Conservation (phyloP, 805 yeast genomes). For the Grigorovia jiainica region DNA sequence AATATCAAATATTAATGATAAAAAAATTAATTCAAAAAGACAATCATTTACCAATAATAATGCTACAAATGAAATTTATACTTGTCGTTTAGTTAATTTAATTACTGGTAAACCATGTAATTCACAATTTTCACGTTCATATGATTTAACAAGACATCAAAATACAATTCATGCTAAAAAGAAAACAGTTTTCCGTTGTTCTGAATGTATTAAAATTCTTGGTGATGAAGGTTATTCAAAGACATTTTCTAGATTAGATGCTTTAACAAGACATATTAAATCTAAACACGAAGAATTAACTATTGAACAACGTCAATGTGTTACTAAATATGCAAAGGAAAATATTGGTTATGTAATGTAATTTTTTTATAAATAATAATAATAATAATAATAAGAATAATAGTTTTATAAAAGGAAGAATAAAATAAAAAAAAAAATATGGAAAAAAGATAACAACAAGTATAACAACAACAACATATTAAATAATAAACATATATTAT, state of each 20-base stretch:
- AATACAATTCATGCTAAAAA: slow-evolving; percentile 90
- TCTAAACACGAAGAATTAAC: slow-evolving; percentile 63
- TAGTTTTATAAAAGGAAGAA: neutral
- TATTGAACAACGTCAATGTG: slow-evolving; percentile 54
- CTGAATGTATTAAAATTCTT: slow-evolving; percentile 52
- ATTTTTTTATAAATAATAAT: neutral
- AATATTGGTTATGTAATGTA: slow-evolving; percentile 49
- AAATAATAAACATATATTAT: too few relatives aligned
- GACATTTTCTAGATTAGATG: slow-evolving; percentile 90
- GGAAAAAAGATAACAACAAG: too few relatives aligned
- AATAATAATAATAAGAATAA: neutral
- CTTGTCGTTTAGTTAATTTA: slow-evolving; percentile 16
- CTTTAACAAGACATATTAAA: slow-evolving; percentile 85
- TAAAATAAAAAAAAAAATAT: neutral
- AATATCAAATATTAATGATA: neutral
- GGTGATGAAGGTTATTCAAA: slow-evolving; percentile 43
- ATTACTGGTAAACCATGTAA: slow-evolving; percentile 24
- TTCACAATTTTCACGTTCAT: slow-evolving; percentile 75
- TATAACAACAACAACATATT: too few relatives aligned
- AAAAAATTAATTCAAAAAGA: neutral
- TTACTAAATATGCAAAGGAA: slow-evolving; percentile 67
- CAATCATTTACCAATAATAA: neutral
- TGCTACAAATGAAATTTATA: slow-evolving; percentile 6
- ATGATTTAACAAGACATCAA: slow-evolving; percentile 90
- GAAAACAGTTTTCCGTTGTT: slow-evolving; percentile 78